Evolutionary conservation across 176 grass and related monocot genomes (phyloP).

Genomic region (Paspalum vaginatum): DNA sequence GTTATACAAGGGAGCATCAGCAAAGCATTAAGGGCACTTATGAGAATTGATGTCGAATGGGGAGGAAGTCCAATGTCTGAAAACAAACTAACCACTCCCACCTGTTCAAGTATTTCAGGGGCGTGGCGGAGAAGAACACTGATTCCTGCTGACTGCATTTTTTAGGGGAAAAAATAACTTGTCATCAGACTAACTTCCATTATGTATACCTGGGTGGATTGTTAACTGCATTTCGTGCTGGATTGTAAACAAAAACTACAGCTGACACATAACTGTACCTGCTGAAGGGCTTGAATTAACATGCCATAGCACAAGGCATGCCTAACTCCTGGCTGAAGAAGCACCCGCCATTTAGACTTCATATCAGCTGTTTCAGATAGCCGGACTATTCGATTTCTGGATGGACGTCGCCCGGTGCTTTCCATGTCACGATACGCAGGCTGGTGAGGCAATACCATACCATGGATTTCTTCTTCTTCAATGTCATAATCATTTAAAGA

Average conservation of each 20-base stretch:
- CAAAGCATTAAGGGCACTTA: constrained; percentile 73
- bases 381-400: constrained; percentile 59
- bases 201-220: background rate
- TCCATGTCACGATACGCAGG: constrained; percentile 60
- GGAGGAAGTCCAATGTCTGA: constrained; percentile 65
- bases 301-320: constrained; percentile 76
- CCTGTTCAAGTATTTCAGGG: constrained; percentile 80
- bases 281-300: constrained; percentile 76
- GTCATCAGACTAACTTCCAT: constrained; percentile 20
- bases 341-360: constrained; percentile 59
- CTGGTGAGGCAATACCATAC: constrained; percentile 52
- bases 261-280: constrained; percentile 51
- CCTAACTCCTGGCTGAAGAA: constrained; percentile 83
- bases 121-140: constrained; percentile 76
- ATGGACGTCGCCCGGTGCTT: constrained; percentile 45
- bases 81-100: constrained; percentile 66
- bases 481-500: constrained; percentile 60
- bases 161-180: background rate
- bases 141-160: constrained; percentile 86
- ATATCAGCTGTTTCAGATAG: constrained; percentile 63
- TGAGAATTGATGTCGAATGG: constrained; percentile 76
- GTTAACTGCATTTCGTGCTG: background rate
- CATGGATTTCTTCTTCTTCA: constrained; percentile 61
- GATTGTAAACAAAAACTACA: constrained; percentile 4
- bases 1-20: constrained; percentile 85